These are phyloP conservation scores for Tetrapisispora arboricola DNA, from an alignment of 805 yeast species.

Conservation along the genomic window DNA sequence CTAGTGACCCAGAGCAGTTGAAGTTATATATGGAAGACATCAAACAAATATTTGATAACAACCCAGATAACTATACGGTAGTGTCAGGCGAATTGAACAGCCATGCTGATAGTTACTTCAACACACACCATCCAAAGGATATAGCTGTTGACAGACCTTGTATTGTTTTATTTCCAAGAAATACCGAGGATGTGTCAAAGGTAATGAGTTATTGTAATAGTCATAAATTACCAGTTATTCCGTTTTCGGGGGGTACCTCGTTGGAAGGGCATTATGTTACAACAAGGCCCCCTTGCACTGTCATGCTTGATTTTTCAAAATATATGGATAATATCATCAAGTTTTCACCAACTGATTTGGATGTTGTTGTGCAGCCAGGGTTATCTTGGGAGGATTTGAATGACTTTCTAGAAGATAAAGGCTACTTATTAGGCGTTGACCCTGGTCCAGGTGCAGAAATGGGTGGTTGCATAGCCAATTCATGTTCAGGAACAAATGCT, in stretches of 20 bases:
- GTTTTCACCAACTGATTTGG: constrained; percentile 55
- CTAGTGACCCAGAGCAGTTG: constrained; percentile 32
- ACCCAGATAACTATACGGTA: constrained; percentile 26
- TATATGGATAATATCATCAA: constrained; percentile 46
- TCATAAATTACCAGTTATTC: constrained; percentile 60
- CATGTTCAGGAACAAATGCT: constrained; percentile 76
- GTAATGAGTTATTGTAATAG: constrained; percentile 54
- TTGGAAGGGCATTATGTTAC: constrained; percentile 75
- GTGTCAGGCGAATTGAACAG: constrained; percentile 34
- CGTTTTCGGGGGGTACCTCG: constrained; percentile 70
- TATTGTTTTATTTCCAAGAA: constrained; percentile 49
- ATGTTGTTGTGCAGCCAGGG: constrained; percentile 67
- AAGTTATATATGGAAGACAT: constrained; percentile 35
- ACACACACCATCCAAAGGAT: constrained; percentile 48
- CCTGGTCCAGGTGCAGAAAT: constrained; percentile 75
- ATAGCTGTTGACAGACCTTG: constrained; percentile 45
- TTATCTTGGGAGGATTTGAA: constrained; percentile 69
- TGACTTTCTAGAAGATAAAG: constrained; percentile 38
- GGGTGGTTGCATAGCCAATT: constrained; percentile 70
- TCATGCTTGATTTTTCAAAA: constrained; percentile 47
- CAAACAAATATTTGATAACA: constrained; percentile 30
- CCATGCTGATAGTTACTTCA: constrained; percentile 52
- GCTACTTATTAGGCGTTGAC: constrained; percentile 63
- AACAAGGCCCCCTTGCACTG: constrained; percentile 55
- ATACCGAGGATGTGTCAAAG: constrained; percentile 56